Percentiles rank a stretch among this genome's conserved stretches.
These are phyloP conservation scores for Leccinum longicurvipes DNA, from an alignment of 768 basidiomycete species.

Conservation along the genomic window DNA sequence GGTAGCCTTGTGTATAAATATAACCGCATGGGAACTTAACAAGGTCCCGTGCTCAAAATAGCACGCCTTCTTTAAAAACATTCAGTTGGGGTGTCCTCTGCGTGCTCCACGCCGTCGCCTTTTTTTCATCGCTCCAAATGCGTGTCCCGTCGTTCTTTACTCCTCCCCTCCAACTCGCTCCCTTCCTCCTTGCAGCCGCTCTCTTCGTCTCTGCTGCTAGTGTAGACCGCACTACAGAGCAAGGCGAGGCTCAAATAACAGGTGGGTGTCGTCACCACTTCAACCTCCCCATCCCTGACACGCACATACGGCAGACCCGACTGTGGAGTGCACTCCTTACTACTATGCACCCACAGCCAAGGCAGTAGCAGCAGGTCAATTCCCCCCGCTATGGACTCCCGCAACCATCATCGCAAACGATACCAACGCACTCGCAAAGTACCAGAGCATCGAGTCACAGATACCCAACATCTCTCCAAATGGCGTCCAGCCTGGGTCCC, in stretches of 20 bases:
- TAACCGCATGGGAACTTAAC: background rate
- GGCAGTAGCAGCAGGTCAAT: conserved; percentile 31
- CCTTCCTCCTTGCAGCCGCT: conserved; percentile 1
- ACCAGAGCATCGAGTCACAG: conserved; percentile 38
- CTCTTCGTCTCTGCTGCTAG: conserved; percentile 1
- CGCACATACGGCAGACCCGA: conserved; percentile 24
- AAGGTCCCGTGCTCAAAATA: background rate
- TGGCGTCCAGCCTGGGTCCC: conserved; percentile 21
- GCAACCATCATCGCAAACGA: conserved; percentile 44
- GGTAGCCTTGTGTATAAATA: no score
- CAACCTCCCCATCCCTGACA: background rate
- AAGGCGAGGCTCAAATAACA: conserved; percentile 36
- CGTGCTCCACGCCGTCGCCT: background rate
- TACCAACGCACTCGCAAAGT: conserved; percentile 41
- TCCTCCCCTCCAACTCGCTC: background rate
- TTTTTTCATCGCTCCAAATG: conserved; percentile 8
- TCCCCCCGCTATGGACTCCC: conserved; percentile 45
- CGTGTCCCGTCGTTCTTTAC: conserved; percentile 19
- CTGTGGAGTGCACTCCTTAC: conserved; percentile 43
- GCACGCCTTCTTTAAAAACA: background rate
- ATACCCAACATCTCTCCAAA: conserved; percentile 51
- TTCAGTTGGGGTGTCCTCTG: background rate
- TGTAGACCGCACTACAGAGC: conserved; percentile 34
- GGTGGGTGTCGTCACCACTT: conserved; percentile 22
- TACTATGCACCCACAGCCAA: conserved; percentile 35